Percentiles rank a stretch among this genome's conserved stretches.
Evolutionary conservation across 768 basidiomycete genomes (phyloP).

Genomic region (Terana coerulea): DNA sequence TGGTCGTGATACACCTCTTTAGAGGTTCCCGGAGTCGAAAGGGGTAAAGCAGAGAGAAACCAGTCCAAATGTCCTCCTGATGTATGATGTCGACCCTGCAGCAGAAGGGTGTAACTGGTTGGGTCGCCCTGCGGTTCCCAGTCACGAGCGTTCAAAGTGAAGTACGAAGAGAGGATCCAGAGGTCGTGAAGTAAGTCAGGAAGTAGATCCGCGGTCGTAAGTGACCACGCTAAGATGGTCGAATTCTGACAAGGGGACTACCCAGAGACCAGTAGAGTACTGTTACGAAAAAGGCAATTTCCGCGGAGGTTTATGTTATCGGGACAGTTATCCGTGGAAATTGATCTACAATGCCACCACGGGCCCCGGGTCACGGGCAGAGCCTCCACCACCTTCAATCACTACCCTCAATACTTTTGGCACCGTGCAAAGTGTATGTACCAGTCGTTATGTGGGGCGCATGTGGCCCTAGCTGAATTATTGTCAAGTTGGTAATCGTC

Average conservation of each 20-base stretch:
- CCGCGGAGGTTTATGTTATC: neutral
- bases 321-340: too few species aligned
- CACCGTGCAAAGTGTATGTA: too few species aligned
- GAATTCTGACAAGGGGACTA: slow-evolving; percentile 1
- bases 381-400: too few species aligned
- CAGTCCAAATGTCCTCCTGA: neutral
- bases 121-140: neutral
- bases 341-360: too few species aligned
- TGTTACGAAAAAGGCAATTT: slow-evolving; percentile 8
- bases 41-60: neutral
- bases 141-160: neutral
- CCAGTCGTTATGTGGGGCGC: too few species aligned
- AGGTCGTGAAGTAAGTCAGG: neutral
- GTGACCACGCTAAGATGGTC: neutral
- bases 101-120: neutral
- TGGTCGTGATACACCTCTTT: neutral
- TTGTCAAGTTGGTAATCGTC: too few species aligned
- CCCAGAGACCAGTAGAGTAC: too few species aligned
- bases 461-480: too few species aligned
- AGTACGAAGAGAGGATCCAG: neutral
- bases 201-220: neutral
- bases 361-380: too few species aligned
- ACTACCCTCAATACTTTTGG: too few species aligned
- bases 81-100: neutral
- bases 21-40: neutral